These are phyloP conservation scores for Debaryomyces sp. DNA, from an alignment of 1,139 yeast genomes.

Conservation along the genomic window DNA sequence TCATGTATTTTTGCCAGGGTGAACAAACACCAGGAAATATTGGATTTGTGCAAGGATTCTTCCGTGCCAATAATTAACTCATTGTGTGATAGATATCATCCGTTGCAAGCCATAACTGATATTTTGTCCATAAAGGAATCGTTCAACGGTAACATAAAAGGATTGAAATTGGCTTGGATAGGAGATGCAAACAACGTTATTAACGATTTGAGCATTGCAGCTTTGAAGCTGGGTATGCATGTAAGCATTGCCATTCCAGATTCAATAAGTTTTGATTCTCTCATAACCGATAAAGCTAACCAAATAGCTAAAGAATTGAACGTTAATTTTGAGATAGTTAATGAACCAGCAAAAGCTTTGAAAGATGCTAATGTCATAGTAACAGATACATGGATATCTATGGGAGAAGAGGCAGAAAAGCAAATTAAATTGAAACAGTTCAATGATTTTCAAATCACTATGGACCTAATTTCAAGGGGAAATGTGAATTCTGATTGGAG, in stretches of 20 bases:
- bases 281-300: constrained; percentile 53
- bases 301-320: constrained; percentile 51
- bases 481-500: constrained; percentile 59
- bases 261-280: constrained; percentile 61
- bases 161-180: constrained; percentile 83
- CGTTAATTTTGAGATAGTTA: constrained; percentile 53
- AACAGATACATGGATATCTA: constrained; percentile 89
- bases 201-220: constrained; percentile 81
- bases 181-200: constrained; percentile 92
- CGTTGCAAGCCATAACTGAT: constrained; percentile 87
- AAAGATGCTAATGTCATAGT: constrained; percentile 70
- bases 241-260: constrained; percentile 77
- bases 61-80: constrained; percentile 84
- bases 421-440: constrained; percentile 68
- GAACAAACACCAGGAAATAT: constrained; percentile 72
- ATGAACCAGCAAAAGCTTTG: constrained; percentile 68
- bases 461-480: constrained; percentile 52
- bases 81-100: constrained; percentile 82
- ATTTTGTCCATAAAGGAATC: constrained; percentile 73
- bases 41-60: constrained; percentile 66
- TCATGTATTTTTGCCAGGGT: constrained; percentile 89
- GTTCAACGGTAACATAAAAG: constrained; percentile 48
- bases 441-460: constrained; percentile 74
- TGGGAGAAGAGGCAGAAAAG: constrained; percentile 87
- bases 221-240: constrained; percentile 73